A percentile compares a stretch with the other conserved stretches of the same genome.
These are phyloP conservation scores for Leucosporidium yakuticum DNA, from an alignment of 768 basidiomycete species.

Conservation along the genomic window DNA sequence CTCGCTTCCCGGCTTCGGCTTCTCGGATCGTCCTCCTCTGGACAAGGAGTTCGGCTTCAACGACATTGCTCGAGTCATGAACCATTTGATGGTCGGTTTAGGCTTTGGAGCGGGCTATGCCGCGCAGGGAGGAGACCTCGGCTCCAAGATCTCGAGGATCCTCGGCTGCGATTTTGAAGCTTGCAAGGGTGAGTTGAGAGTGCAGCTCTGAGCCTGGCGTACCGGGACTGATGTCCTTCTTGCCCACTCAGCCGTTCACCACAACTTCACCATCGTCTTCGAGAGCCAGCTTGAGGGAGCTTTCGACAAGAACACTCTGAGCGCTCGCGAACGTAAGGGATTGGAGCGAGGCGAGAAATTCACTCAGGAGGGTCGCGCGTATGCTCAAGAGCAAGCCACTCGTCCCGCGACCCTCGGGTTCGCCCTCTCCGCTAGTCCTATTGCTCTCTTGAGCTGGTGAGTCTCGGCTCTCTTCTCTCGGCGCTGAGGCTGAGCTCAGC, in stretches of 20 bases:
- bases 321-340: conserved; percentile 1
- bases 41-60: conserved; percentile 16
- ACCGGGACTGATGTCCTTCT: too few relatives aligned
- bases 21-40: conserved; percentile 21
- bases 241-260: conserved; percentile 6
- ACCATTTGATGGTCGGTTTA: conserved; percentile 28
- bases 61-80: conserved; percentile 24
- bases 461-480: not conserved
- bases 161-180: not conserved
- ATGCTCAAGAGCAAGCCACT: conserved; percentile 22
- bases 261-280: conserved; percentile 23
- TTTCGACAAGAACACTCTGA: not conserved
- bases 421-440: not conserved
- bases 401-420: conserved; percentile 8
- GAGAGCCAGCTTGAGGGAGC: not conserved
- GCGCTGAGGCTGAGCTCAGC: too few relatives aligned
- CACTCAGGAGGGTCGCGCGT: conserved; percentile 21
- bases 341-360: conserved; percentile 23
- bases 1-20: conserved; percentile 34
- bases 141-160: conserved; percentile 7
- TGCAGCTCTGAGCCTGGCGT: too few relatives aligned
- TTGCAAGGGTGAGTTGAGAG: conserved; percentile 14
- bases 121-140: conserved; percentile 28
- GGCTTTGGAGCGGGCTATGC: conserved; percentile 22
- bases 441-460: conserved; percentile 2